Conservation (phyloP, 345 rosid species). For the Euphorbia peplus region DNA sequence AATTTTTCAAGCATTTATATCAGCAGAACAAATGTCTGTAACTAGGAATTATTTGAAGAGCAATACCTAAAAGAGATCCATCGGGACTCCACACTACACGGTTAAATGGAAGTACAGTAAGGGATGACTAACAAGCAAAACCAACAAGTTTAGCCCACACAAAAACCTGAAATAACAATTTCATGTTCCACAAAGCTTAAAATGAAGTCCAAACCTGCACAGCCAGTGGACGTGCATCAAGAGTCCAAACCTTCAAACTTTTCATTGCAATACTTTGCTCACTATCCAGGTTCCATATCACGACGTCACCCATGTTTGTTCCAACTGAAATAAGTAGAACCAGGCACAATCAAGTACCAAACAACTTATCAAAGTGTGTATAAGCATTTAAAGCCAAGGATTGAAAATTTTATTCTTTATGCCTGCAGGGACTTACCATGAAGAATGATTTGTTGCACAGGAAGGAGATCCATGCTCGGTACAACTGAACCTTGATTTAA, state of each 20-base stretch:
- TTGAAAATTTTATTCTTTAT: conserved; percentile 7
- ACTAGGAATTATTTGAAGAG: background rate
- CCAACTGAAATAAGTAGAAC: conserved; percentile 54
- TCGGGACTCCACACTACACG: conserved; percentile 90
- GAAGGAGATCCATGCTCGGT: conserved; percentile 92
- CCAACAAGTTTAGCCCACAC: conserved; percentile 8
- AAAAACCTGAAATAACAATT: conserved; percentile 3
- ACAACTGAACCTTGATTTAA: conserved; percentile 68
- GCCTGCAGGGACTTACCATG: conserved; percentile 51
- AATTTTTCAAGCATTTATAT: background rate
- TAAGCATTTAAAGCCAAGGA: background rate
- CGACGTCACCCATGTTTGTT: conserved; percentile 68
- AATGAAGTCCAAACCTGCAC: conserved; percentile 51
- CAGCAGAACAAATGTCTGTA: conserved; percentile 9
- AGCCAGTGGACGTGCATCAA: conserved; percentile 47
- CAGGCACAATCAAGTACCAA: conserved; percentile 3
- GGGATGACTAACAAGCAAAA: conserved; percentile 43
- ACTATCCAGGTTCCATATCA: conserved; percentile 72
- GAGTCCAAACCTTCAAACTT: conserved; percentile 65
- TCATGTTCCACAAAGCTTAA: conserved; percentile 13
- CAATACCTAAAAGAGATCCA: conserved; percentile 71
- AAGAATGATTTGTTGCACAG: conserved; percentile 66
- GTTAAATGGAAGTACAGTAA: conserved; percentile 57
- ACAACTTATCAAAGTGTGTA: background rate
- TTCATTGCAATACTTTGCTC: conserved; percentile 53